Percentiles rank a stretch among this genome's conserved stretches.
phyloP scores from a whole-genome alignment of 2,329 filamentous ascomycete species.

The Colletotrichum cereale region DNA sequence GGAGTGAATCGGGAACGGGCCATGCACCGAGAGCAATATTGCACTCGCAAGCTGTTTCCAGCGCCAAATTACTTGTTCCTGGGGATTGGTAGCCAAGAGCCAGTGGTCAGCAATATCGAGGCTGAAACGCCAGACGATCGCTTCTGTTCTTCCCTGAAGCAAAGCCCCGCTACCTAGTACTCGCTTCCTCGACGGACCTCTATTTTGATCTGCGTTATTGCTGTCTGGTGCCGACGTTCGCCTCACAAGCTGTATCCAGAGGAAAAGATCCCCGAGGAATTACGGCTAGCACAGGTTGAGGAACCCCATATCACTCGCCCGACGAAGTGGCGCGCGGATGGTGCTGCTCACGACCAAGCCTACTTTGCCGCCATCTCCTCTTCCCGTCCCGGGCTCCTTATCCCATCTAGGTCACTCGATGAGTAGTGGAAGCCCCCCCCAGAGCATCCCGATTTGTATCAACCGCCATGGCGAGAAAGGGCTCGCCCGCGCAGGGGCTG shows the following conservation, averaged over 20 bases:
- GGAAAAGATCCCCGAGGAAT: background rate
- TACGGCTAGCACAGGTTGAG: background rate
- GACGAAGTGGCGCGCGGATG: background rate
- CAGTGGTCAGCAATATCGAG: no score
- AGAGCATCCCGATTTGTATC: no score
- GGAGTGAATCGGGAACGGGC: background rate
- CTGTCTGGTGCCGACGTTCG: background rate
- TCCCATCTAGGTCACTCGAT: no score
- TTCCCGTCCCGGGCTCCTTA: background rate
- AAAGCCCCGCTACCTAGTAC: background rate
- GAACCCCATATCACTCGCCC: no score
- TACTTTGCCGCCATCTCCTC: background rate
- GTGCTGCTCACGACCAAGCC: background rate
- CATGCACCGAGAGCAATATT: background rate
- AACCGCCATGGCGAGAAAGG: no score
- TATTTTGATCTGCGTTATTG: background rate
- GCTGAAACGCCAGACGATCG: no score
- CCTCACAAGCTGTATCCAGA: background rate
- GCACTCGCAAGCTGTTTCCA: background rate
- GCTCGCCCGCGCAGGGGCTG: no score
- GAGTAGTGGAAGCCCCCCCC: no score
- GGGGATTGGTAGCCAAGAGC: no score
- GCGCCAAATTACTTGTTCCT: background rate
- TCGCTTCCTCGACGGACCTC: background rate
- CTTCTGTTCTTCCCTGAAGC: no score